Conservation (phyloP, 2,329 filamentous ascomycete genomes). For the Bipolaris cookei region DNA sequence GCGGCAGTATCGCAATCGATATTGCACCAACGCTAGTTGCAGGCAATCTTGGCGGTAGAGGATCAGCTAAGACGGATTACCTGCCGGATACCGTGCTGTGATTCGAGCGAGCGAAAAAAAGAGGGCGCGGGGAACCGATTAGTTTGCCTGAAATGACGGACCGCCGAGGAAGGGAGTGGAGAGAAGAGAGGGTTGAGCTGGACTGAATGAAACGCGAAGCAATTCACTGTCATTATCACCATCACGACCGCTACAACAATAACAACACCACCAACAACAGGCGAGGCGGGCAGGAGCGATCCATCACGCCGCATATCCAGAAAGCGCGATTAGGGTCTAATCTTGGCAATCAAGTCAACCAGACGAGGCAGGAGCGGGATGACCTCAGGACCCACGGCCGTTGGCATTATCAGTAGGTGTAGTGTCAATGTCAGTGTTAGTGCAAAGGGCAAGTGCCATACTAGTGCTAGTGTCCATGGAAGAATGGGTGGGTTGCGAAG, state of each 20-base stretch:
- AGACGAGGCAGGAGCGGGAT: constrained; percentile 10
- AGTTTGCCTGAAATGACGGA: constrained; percentile 6
- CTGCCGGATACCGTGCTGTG: constrained; percentile 14
- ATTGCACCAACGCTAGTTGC: constrained; percentile 19
- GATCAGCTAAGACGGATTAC: constrained; percentile 17
- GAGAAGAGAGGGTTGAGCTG: background rate
- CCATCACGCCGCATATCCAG: background rate
- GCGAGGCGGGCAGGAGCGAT: constrained; percentile 2
- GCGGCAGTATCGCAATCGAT: constrained; percentile 10
- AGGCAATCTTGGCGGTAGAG: constrained; percentile 13
- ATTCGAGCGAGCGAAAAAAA: constrained; percentile 11
- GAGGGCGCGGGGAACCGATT: background rate
- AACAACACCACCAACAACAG: background rate
- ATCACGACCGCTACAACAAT: background rate
- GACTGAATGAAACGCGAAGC: background rate
- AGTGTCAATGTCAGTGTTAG: constrained; percentile 7
- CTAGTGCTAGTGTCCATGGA: constrained; percentile 6
- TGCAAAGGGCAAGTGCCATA: constrained; percentile 5
- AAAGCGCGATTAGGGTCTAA: constrained; percentile 3
- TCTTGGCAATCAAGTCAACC: constrained; percentile 3
- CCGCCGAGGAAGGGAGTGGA: background rate
- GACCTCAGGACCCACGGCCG: constrained; percentile 7
- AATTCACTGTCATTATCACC: background rate
- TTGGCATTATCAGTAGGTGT: background rate
- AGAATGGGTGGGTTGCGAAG: constrained; percentile 1